phyloP scores from a whole-genome alignment of 495 filamentous ascomycete species.

The Glarea lozoyensis region DNA sequence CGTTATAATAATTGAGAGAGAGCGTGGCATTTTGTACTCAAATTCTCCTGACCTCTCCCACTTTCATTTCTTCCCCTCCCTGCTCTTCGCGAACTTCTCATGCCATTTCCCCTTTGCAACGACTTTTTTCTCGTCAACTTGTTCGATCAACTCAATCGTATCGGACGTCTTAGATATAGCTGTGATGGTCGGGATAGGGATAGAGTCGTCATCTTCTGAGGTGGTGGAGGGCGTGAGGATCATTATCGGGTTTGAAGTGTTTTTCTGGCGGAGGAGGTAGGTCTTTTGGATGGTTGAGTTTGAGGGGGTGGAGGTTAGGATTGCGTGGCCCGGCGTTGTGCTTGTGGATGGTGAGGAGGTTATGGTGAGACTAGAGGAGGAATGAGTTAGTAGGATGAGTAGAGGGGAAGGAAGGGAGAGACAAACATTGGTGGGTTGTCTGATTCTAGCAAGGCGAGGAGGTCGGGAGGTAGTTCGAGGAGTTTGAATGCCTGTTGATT shows the following conservation, averaged over 20 bases:
- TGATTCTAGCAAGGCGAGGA: constrained; percentile 57
- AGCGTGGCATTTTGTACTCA: too few relatives aligned
- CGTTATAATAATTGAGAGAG: constrained; percentile 80
- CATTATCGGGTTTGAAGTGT: constrained; percentile 82
- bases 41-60: too few relatives aligned
- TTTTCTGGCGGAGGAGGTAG: constrained; percentile 79
- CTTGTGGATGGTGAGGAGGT: constrained; percentile 9
- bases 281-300: constrained; percentile 57
- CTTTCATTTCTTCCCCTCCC: constrained; percentile 11
- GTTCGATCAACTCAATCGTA: constrained; percentile 57
- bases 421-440: constrained; percentile 49
- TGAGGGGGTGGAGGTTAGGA: too few relatives aligned
- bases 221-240: constrained; percentile 43
- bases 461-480: constrained; percentile 71
- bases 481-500: constrained; percentile 51
- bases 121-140: constrained; percentile 26
- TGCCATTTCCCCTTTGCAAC: constrained; percentile 73
- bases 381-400: constrained; percentile 21
- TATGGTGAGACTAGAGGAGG: constrained; percentile 14
- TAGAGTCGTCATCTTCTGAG: constrained; percentile 18
- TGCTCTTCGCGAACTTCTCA: constrained; percentile 59
- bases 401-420: constrained; percentile 14
- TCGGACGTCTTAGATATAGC: constrained; percentile 63
- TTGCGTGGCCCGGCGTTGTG: constrained; percentile 49
- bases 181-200: constrained; percentile 36